Evolutionary conservation across 306 rosid species (phyloP), one percentile per base, ranked within the genome.

Genomic region (Vachellia pachyceras): DNA sequence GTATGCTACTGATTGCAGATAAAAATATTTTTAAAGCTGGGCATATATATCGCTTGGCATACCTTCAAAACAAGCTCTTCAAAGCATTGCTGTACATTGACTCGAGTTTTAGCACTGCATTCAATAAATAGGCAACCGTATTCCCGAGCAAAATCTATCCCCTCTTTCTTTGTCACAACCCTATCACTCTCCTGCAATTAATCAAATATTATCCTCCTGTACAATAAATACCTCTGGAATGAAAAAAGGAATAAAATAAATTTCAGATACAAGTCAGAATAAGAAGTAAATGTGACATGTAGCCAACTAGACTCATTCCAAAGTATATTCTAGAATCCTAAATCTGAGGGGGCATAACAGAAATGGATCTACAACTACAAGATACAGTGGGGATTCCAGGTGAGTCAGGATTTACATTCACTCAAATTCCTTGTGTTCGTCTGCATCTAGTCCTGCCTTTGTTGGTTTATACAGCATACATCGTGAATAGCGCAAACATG

Each of bases 71-170:
- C 97, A 82, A 90, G 99, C 85, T 96, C 99, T 74, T 96, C 99
- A 80, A 96, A 96, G 92, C 99, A 96, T 71, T 92, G 97, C 72
- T 93, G 90, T 49, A 96, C 98, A 9, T 96, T 93, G 37, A 86
- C 94, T 77, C 96, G 94, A 85, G 99, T 96, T 96, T 96, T 93
- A 47, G 98, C 98, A 85, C 97, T 96, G 88, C 98, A 96, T 86
- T 96, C 99, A 13, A 77, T 90, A 84, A 93, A 96, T 37, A 96
- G 91, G 80, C 99, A 96, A 63, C 99, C 98, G 40, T 86, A 92
- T 82, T 96, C 97, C 89, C 99, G 82, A 68, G 99, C 98, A 47
- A 93, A 89, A 75, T 89, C 89, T 57, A 89, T 88, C 83, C 97
- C 99, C 90, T 95, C 99, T 85, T 92, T 93, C 82, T 95, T 93